Percentiles rank a stretch among this genome's conserved stretches.
These are phyloP conservation scores for Phaeophleospora eucalypticola DNA, from an alignment of 2,329 filamentous ascomycete species.

Conservation along the genomic window DNA sequence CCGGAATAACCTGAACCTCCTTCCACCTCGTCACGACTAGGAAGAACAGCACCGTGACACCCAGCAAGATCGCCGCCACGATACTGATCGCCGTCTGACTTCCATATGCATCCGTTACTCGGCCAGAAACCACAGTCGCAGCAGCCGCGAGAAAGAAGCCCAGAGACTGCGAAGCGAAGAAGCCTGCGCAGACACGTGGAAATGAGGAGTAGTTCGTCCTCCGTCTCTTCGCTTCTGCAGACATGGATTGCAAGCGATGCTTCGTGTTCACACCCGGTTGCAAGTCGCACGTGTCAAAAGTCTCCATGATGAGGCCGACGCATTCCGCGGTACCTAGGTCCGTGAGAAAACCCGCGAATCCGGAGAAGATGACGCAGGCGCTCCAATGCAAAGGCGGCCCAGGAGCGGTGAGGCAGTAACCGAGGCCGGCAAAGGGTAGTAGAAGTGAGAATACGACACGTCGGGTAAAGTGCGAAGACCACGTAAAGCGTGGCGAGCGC, in stretches of 20 bases:
- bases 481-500: constrained; percentile 55
- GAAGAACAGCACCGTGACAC: constrained; percentile 61
- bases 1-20: constrained; percentile 64
- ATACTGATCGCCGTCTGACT: constrained; percentile 65
- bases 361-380: constrained; percentile 64
- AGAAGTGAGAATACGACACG: constrained; percentile 63
- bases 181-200: constrained; percentile 67
- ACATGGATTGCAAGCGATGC: constrained; percentile 45
- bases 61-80: constrained; percentile 62
- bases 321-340: constrained; percentile 73
- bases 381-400: constrained; percentile 58
- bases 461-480: constrained; percentile 69
- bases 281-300: constrained; percentile 75
- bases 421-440: constrained; percentile 62
- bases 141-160: constrained; percentile 67
- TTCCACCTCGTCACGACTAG: constrained; percentile 61
- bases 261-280: constrained; percentile 63
- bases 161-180: constrained; percentile 65
- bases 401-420: constrained; percentile 63
- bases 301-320: constrained; percentile 73
- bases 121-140: constrained; percentile 65
- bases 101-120: constrained; percentile 61
- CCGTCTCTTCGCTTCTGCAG: constrained; percentile 41
- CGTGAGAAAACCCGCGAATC: constrained; percentile 64
- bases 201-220: constrained; percentile 72